Base-by-base conservation (phyloP, 352 stramenopile species). In the Globisporangium canariense region DNA sequence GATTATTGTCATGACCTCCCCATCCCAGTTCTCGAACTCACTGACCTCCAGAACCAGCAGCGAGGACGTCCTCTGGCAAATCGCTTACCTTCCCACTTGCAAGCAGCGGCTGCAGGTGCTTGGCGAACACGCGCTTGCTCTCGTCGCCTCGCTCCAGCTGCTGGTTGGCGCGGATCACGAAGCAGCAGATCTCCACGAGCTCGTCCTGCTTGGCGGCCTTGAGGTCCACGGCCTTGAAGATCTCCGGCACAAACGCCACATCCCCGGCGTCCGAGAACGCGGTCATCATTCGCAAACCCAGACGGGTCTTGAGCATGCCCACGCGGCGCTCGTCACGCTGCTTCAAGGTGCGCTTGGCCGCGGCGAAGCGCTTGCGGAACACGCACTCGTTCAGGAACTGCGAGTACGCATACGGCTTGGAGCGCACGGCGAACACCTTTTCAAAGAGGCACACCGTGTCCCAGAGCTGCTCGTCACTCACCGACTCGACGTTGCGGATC, bases 301-400 rank as follows among this genome's bases (percentile, higher is more conserved):
- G 4, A 28, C 53, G 38, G 28, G 46, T 58, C 22, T 76, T 79
- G 55, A 84, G 18, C 10, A 66, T 14, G 60, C 73, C 40, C 30
- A 64, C 3, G 61, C 66, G 18, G 16, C 59, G 8, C 47, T 38
- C 64, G 64, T 64, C 71, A 22, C 76, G 75, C 62, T 78, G 56
- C 40, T 71, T 64, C 2, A 84, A 52, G 11, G 66, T 58, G 56
- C 45, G 63, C 52, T 75, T 79, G 50, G 75, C 68, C 5, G 72
- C 53, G 2, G 25, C 50, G n/a, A 71, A 22, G 25, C 78, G 78
- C 30, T 65, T 69, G 58, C 57, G 65, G 57, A 70, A 64, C 53
- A 69, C 73, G 60, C 75, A 83, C 60, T 82, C 69, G 60, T 74
- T 69, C 40, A 86, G 50, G 40, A 83, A 82, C 43, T 75, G 53